Evolutionary conservation across 352 stramenopile genomes (phyloP), one percentile per base, ranked within the genome.

Genomic region (Pythium rhizo-oryzae): DNA sequence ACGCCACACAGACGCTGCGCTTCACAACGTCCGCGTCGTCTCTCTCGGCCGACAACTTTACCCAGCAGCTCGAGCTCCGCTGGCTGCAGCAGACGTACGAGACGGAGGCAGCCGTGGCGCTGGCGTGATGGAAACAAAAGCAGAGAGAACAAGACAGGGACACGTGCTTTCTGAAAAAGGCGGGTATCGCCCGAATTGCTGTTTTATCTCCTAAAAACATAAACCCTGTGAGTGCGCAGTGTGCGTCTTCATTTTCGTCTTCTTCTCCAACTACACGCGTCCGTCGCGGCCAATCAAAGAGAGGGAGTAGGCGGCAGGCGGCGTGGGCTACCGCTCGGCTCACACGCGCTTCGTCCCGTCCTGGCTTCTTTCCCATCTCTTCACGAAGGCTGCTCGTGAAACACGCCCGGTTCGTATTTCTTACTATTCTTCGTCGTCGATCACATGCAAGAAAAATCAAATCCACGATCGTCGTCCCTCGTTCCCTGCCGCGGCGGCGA

Each of bases 31-130:
- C 66, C 5, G 51, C 66, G 8, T 24, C 61, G 0, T 39, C 11
- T 53, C 58, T 80, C 19, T 71, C 68, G 35, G 39, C 61, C 21
- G 67, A 82, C 4, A 69, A 50, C 1, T 88, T 93, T 59, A 66
- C 72, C 19, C 37, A 69, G 44, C 63, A 65, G 21, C 47, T 93
- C 24, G 57, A 69, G 23, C 68, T 93, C n/a, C 82, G 74, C 52
- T 94, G 83, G 82, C 72, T 95, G 7, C 86, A 93, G 69, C 86
- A 91, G 64, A 90, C 79, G 51, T 89, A 89, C 37, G 56, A 70
- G 50, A 41, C 49, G 1, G 57, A 65, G 15, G 44, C 50, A 25
- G 25, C 30, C 15, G 49, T 61, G 4, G 23, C 50, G 8, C 11
- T 70, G 1, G 46, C 52, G 16, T 70, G 41, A 47, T n/a, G 15